Conservation (phyloP, 805 yeast genomes). For the Candida oleophila region DNA sequence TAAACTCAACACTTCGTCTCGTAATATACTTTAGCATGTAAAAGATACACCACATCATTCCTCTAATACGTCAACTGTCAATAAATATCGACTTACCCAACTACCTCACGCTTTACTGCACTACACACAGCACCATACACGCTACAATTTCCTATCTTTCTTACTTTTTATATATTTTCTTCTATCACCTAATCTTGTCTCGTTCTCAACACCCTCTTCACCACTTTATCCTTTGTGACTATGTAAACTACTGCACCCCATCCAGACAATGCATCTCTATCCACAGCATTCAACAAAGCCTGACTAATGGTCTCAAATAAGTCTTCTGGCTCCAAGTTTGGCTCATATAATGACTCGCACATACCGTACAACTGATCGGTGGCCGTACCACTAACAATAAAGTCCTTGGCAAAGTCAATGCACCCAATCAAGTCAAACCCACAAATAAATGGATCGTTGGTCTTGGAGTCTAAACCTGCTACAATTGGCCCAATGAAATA, state of each 20-base stretch:
- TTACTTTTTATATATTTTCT: no score
- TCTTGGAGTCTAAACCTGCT: conserved; percentile 86
- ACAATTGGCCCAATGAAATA: conserved; percentile 96
- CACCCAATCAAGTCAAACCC: conserved; percentile 97
- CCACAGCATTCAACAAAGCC: conserved; percentile 89
- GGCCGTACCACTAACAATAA: conserved; percentile 94
- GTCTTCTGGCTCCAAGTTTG: conserved; percentile 90
- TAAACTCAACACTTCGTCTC: no score
- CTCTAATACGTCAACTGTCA: no score
- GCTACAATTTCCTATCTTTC: no score
- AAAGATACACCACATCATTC: no score
- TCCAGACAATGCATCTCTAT: conserved; percentile 95
- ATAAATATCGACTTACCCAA: no score
- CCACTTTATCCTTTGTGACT: conserved; percentile 87
- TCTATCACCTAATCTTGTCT: conserved; percentile 75
- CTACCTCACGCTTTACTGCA: no score
- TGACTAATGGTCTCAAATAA: conserved; percentile 94
- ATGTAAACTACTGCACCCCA: conserved; percentile 98
- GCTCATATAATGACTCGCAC: conserved; percentile 97
- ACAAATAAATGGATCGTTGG: conserved; percentile 85
- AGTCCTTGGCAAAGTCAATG: conserved; percentile 91
- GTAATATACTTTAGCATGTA: no score
- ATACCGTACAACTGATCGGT: conserved; percentile 96
- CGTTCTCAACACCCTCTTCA: conserved; percentile 83
- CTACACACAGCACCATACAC: no score